Base-by-base conservation (phyloP, 1,139 yeast genomes). In the Blastobotrys ciferrii region DNA sequence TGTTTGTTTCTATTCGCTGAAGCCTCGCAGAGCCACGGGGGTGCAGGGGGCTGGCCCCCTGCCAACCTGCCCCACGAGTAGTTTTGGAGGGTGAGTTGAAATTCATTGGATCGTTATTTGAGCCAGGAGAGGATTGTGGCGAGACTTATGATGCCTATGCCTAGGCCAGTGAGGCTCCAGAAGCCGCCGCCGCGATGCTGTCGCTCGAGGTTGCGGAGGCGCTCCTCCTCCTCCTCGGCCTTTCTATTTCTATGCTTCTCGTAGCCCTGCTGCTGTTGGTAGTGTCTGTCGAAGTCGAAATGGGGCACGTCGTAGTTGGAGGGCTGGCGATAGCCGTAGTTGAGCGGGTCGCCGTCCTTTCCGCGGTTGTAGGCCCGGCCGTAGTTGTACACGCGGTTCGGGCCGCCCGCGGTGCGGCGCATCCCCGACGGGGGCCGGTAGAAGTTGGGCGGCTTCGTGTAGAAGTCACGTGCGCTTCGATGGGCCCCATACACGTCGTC, bases 231-330 rank as follows among this genome's bases (percentile, higher is more conserved):
- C 39, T 53, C 50, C 44, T 51, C 50, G 17, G 39, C 47, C 41
- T 55, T 51, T 45, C 49, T 48, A 33, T 55, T 52, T 4, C 62
- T 48, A 46, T 62, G 66, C 30, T 76, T 78, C 57, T 85, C 94
- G 62, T 81, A 79, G 60, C 82, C 77, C 50, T 80, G 70, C 56
- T 84, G 85, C 52, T 80, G 78, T 33, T 72, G 67, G 31, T 81
- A 71, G 64, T 86, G 94, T 57, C 74, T 74, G 54, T 80, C 78
- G 59, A 78, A 82, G 64, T 86, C 85, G 58, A 86, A 86, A 67
- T 86, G 94, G 1, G 92, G 91, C 4, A 85, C 92, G 57, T 81
- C 86, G 51, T 83, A 65, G 54, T 78, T 76, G 1, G 79, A 77
- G 41, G 67, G 67, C 2, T 60, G 56, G 6, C 53, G 59, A 38